Evolutionary conservation across 495 filamentous ascomycete species (phyloP), one percentile per base, ranked within the genome.

Genomic region (Aspergillus affinis): DNA sequence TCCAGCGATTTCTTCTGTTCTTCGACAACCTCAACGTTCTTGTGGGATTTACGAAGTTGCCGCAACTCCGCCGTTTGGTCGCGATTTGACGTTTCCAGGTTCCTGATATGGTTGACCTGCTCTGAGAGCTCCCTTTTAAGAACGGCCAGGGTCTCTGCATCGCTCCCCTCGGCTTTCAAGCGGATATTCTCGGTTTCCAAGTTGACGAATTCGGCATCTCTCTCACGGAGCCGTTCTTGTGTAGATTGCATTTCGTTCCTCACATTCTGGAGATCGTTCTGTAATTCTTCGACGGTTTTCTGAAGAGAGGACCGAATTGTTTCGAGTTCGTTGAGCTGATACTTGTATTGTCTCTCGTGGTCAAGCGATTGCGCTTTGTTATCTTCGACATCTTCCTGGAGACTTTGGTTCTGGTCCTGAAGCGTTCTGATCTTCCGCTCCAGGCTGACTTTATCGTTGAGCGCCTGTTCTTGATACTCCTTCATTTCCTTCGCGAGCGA

Each of bases 1-100:
- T 97, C 88, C 54, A 99, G 77, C 0, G 85, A 83, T 61, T 89
- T 82, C 77, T 98, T 98, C 76, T 99, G 91, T 68, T 99, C 94
- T 65, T 98, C 93, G 0, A 97, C 87, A n/a, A 98, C 82, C 62
- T 97, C 92, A 5, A 97, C 86, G 41, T 88, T 90, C 71, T 90
- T 93, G 65, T 90, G 86, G 19, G 87, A 69, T 67, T 91, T 88
- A 17, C 91, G 85, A 46, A 93, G 80, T 59, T 90, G 86, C 54
- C 89, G 90, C 6, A 98, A 73, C 66, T 99, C 93, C 8, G 81
- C 72, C n/a, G 77, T 70, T 65, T 96, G 93, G 52, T 95, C 89
- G 30, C 92, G 79, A 64, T 90, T 96, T 45, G 83, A 82, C 0
- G 84, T 78, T 71, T 98, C 95, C 17, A 98, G 75, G 27, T 84